Evolutionary conservation across 2,329 filamentous ascomycete species (phyloP).

Genomic region (Trichoderma koningiopsis): DNA sequence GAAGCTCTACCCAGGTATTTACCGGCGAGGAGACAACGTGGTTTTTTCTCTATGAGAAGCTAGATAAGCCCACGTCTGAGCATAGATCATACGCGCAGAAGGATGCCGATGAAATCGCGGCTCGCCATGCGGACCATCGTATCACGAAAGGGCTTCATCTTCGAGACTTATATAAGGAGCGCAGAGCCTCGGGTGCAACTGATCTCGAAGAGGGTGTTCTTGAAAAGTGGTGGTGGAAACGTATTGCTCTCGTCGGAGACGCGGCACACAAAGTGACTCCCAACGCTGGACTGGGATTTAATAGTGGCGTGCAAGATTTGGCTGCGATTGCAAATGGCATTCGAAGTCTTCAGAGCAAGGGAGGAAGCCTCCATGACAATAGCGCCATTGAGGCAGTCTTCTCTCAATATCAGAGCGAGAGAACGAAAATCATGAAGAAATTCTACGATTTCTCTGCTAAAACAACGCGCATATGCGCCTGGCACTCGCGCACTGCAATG

Average conservation of each 20-base stretch:
- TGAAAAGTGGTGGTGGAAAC: slow-evolving; percentile 34
- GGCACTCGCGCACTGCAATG: background rate
- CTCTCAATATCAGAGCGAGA: background rate
- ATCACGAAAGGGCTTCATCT: background rate
- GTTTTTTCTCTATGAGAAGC: background rate
- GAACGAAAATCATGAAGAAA: background rate
- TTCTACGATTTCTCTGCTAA: background rate
- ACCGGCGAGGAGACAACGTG: background rate
- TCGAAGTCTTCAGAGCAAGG: background rate
- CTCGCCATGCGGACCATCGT: background rate
- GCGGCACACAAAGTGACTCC: slow-evolving; percentile 41
- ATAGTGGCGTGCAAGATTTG: slow-evolving; percentile 37
- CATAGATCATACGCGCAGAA: background rate
- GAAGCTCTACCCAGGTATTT: background rate
- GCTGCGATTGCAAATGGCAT: background rate
- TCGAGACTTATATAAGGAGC: background rate
- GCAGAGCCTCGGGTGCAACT: slow-evolving; percentile 30
- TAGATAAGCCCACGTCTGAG: background rate
- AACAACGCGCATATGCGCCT: background rate
- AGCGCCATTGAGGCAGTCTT: background rate
- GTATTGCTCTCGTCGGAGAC: slow-evolving; percentile 40
- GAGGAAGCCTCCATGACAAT: background rate
- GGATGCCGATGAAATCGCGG: background rate
- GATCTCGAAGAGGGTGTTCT: slow-evolving; percentile 40
- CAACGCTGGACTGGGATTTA: slow-evolving; percentile 37